phyloP scores from a whole-genome alignment of 163 green algal species.

The Trebouxia gelatinosa region DNA sequence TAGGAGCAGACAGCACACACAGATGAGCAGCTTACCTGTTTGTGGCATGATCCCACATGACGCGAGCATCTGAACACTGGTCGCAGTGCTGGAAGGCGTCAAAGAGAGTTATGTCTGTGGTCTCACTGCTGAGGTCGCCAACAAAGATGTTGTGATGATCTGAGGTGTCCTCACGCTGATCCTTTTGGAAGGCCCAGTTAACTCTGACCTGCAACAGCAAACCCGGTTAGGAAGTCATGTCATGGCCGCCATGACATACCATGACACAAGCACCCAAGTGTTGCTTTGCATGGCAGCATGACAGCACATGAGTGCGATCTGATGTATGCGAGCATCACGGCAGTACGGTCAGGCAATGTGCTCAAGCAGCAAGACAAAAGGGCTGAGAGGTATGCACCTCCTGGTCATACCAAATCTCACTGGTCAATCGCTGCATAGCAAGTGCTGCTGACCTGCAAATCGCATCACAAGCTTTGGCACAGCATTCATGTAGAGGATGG shows the following conservation, averaged over 20 bases:
- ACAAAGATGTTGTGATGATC: conserved; percentile 72
- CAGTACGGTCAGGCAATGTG: background rate
- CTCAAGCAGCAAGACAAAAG: background rate
- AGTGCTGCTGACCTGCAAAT: conserved; percentile 44
- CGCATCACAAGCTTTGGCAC: background rate
- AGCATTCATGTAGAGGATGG: background rate
- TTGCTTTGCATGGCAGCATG: background rate
- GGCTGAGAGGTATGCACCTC: conserved; percentile 43
- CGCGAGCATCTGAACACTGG: conserved; percentile 63
- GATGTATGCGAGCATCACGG: background rate
- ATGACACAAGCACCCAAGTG: conserved; percentile 17
- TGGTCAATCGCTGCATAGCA: conserved; percentile 59
- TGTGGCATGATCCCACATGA: conserved; percentile 78
- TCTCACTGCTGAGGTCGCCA: conserved; percentile 57
- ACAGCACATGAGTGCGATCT: background rate
- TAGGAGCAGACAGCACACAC: too few relatives aligned
- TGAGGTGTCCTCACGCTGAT: conserved; percentile 63
- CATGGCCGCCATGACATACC: background rate
- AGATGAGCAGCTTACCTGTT: conserved; percentile 33
- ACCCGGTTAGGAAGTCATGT: background rate
- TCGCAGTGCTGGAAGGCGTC: conserved; percentile 44
- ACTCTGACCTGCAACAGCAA: conserved; percentile 58
- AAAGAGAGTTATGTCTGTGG: conserved; percentile 52
- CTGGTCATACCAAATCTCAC: conserved; percentile 55
- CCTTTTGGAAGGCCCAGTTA: conserved; percentile 78